Conservation (phyloP, 805 yeast genomes). For the Ogataea pilisensis region DNA sequence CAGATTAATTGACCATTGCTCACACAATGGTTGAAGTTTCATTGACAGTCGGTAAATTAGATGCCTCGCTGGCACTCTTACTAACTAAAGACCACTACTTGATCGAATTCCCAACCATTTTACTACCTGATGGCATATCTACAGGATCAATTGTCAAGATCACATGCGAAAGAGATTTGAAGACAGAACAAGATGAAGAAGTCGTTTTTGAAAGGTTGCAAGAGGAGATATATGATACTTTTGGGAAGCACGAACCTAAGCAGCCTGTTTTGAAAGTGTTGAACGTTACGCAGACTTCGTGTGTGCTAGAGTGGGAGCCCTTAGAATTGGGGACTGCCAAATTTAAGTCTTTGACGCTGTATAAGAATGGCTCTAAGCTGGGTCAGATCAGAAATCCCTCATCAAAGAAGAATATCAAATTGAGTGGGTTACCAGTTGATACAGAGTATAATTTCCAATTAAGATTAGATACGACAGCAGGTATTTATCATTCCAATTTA, state of each 20-base stretch:
- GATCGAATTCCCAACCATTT: conserved; percentile 93
- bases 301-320: conserved; percentile 93
- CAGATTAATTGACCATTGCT: neutral
- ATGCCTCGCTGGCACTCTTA: conserved; percentile 88
- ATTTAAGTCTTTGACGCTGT: conserved; percentile 70
- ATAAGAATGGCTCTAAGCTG: conserved; percentile 67
- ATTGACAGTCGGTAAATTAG: conserved; percentile 91
- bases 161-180: conserved; percentile 72
- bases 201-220: conserved; percentile 61
- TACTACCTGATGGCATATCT: conserved; percentile 82
- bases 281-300: conserved; percentile 90
- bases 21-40: conserved; percentile 76
- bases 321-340: conserved; percentile 79
- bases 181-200: conserved; percentile 58
- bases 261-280: conserved; percentile 63
- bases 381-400: conserved; percentile 84
- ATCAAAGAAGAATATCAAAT: conserved; percentile 73
- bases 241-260: conserved; percentile 70
- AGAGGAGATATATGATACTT: conserved; percentile 63
- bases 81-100: conserved; percentile 87
- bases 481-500: conserved; percentile 66
- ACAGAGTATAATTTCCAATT: conserved; percentile 75
- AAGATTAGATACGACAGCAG: conserved; percentile 84
- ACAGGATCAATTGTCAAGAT: conserved; percentile 92
- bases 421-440: conserved; percentile 89